Evolutionary conservation across 1,284 basidiomycete species (phyloP).

Genomic region (Entoloma clypeatum): DNA sequence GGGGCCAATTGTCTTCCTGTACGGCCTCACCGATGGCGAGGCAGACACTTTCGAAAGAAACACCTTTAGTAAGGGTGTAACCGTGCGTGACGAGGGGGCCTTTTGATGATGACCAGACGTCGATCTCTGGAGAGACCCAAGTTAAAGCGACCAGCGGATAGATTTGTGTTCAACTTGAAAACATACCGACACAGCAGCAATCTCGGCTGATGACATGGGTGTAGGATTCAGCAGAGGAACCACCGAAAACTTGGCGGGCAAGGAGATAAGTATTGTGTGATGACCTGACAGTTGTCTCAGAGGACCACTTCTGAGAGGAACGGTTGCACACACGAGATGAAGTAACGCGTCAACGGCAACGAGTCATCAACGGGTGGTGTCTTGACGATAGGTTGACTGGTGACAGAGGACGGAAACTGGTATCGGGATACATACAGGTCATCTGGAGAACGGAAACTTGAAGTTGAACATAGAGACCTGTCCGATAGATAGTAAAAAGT

Average conservation of each 20-base stretch:
- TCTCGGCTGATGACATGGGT: conserved; percentile 50
- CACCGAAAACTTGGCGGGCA: conserved; percentile 55
- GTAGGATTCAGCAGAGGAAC: conserved; percentile 52
- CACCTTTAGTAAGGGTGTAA: conserved; percentile 47
- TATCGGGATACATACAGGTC: too few species aligned
- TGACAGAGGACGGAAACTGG: conserved; percentile 30
- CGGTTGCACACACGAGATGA: conserved; percentile 47
- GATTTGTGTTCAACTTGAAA: neutral
- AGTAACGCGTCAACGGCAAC: conserved; percentile 50
- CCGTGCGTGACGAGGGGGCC: conserved; percentile 62
- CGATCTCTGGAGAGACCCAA: conserved; percentile 43
- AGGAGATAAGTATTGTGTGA: conserved; percentile 69
- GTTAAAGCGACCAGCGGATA: neutral
- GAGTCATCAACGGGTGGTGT: conserved; percentile 38
- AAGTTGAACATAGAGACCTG: conserved; percentile 1
- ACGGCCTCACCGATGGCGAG: conserved; percentile 46
- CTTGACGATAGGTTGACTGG: conserved; percentile 32
- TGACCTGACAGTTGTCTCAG: conserved; percentile 34
- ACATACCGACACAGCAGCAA: conserved; percentile 50
- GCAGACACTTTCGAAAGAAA: conserved; percentile 49
- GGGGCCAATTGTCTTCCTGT: conserved; percentile 45
- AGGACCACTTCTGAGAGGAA: neutral
- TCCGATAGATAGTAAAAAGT: conserved; percentile 7
- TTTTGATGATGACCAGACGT: conserved; percentile 58
- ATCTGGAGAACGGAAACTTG: conserved; percentile 9